Evolutionary conservation across 225 moss, liverwort and hornwort species (phyloP).

Genomic region (Marchantia paleacea): DNA sequence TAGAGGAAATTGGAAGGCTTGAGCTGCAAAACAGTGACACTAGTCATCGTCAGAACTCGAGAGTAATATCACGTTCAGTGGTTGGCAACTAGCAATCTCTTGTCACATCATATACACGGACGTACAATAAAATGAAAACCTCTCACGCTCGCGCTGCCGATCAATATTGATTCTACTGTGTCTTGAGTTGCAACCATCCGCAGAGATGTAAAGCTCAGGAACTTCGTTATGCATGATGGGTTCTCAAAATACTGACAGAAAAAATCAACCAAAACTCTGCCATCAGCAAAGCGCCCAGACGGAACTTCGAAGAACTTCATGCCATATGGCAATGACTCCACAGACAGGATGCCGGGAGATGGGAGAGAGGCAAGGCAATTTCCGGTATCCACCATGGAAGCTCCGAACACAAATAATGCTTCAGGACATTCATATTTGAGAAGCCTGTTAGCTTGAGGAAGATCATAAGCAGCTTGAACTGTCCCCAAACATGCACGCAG

Average conservation of each 20-base stretch:
- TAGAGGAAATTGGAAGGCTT: constrained; percentile 20
- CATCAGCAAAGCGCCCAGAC: constrained; percentile 30
- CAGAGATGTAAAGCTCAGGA: no score
- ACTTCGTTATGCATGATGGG: neutral
- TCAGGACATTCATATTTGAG: neutral
- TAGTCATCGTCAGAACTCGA: neutral
- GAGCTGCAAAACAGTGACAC: neutral
- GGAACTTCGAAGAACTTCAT: constrained; percentile 26
- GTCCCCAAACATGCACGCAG: no score
- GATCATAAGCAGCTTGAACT: no score
- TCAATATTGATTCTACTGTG: no score
- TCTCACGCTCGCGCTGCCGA: no score
- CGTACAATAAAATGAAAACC: neutral
- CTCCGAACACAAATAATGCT: constrained; percentile 26
- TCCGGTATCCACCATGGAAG: constrained; percentile 34
- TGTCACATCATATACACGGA: neutral
- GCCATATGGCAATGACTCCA: constrained; percentile 26
- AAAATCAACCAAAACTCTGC: constrained; percentile 27
- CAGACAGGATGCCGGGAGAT: neutral
- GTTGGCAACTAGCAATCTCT: neutral
- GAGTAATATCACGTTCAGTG: neutral
- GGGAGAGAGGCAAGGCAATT: neutral
- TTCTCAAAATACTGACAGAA: neutral
- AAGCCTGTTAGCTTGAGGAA: no score
- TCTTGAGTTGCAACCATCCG: no score